Base-by-base conservation (phyloP, 495 filamentous ascomycete genomes). In the Penicillium steckii region DNA sequence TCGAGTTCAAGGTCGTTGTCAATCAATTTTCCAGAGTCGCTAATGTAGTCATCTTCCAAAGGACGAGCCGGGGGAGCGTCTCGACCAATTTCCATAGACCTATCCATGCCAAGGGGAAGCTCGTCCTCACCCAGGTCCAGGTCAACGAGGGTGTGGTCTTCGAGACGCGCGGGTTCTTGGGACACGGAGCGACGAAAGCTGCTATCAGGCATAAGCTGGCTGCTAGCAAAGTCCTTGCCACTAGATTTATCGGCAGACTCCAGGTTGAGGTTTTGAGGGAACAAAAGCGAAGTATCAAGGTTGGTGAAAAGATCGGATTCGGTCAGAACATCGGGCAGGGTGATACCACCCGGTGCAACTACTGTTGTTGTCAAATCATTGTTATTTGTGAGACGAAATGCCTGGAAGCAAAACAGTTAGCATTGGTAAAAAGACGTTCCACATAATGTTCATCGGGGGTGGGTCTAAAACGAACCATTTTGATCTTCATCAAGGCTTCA, bases 401-500 rank as follows among this genome's bases (percentile, higher is more conserved):
- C 87, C 88, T 91, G 59, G 1, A 51, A 21, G 22, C 48, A 40
- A 18, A 17, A 17, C 18, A 32, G 35, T 66, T 78, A 62, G 79
- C 65, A 26, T 37, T 2, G 10, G 8, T n/a, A n/a, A n/a, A n/a
- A n/a, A n/a, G n/a, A n/a, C n/a, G n/a, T n/a, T n/a, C n/a, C n/a
- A n/a, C n/a, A n/a, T n/a, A n/a, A n/a, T n/a, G n/a, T n/a, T n/a
- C n/a, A n/a, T n/a, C n/a, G n/a, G n/a, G n/a, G n/a, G 35, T 38
- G 35, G 29, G 8, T 32, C n/a, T 18, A 17, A n/a, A 26, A 50
- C 80, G 22, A 79, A 96, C 93, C 93, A 97, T 94, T 66, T 97
- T 97, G 61, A 98, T 95, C 71, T 96, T 97, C 78, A 94, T 84
- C 49, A 97, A 74, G 22, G 94, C 92, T 72, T 98, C 94, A 62